These are phyloP conservation scores for Xerocomellus intermedius DNA, from an alignment of 768 basidiomycete species.

Conservation along the genomic window DNA sequence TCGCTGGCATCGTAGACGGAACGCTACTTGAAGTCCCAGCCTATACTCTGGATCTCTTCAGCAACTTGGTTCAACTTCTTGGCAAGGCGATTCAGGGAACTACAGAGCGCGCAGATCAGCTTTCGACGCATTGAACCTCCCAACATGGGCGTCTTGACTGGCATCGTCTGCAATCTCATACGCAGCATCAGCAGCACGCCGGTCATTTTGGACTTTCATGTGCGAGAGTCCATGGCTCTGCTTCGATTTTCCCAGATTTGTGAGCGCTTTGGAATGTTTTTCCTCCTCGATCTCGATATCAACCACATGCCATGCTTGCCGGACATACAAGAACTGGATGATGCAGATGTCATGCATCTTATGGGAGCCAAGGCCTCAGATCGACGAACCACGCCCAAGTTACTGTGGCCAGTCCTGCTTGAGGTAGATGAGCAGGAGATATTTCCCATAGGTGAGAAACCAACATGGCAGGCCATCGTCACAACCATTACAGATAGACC, in stretches of 20 bases:
- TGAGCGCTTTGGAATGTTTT: too few species aligned
- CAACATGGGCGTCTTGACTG: conserved; percentile 10
- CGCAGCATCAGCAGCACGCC: neutral
- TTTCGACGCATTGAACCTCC: neutral
- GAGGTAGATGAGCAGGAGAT: neutral
- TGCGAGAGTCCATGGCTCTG: too few species aligned
- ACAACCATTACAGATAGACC: too few species aligned
- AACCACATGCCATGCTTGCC: neutral
- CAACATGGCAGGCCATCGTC: too few species aligned
- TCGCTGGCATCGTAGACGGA: neutral
- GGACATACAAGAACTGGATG: neutral
- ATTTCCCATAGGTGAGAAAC: neutral
- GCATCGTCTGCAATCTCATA: conserved; percentile 6
- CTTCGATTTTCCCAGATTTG: too few species aligned
- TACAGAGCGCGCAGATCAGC: conserved; percentile 1
- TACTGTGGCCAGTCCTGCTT: conserved; percentile 1
- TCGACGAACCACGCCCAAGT: neutral
- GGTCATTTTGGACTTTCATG: too few species aligned
- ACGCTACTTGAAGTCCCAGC: neutral
- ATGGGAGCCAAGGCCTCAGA: neutral
- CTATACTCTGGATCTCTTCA: conserved; percentile 12
- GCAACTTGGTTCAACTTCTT: conserved; percentile 6
- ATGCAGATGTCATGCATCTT: neutral
- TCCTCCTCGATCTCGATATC: too few species aligned
- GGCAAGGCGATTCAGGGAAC: neutral